phyloP scores from a whole-genome alignment of 1,139 yeast genomes.

The Entelexis sorbosivorans region DNA sequence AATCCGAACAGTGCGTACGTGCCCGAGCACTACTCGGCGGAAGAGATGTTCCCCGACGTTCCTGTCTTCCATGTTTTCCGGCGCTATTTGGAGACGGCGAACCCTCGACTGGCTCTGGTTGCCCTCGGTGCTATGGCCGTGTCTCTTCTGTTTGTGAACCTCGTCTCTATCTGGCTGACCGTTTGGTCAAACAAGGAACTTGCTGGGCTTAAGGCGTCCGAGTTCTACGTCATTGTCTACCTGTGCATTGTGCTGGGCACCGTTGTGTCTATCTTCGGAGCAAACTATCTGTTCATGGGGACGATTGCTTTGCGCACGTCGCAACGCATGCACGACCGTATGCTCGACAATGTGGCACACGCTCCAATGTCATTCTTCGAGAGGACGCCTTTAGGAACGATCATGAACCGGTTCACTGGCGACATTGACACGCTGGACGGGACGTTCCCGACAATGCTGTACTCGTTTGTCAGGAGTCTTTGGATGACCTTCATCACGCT shows the following conservation, averaged over 20 bases:
- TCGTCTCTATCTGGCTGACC: constrained; percentile 49
- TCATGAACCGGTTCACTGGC: constrained; percentile 60
- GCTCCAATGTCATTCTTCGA: constrained; percentile 63
- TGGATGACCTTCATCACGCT: constrained; percentile 44
- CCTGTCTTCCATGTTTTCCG: constrained; percentile 15
- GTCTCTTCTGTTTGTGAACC: constrained; percentile 12
- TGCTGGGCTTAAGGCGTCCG: constrained; percentile 17
- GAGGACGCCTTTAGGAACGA: constrained; percentile 59
- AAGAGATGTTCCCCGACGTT: constrained; percentile 13
- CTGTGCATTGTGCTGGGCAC: constrained; percentile 10
- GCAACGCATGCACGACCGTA: constrained; percentile 51
- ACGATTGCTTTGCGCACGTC: constrained; percentile 23
- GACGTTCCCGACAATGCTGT: constrained; percentile 23
- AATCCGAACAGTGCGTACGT: not conserved
- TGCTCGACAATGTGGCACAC: constrained; percentile 69
- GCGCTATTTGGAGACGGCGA: constrained; percentile 17
- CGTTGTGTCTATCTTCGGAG: constrained; percentile 6
- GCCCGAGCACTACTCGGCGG: constrained; percentile 6
- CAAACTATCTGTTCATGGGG: constrained; percentile 18
- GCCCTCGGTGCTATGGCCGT: constrained; percentile 9
- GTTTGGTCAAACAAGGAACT: constrained; percentile 48
- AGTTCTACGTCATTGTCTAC: constrained; percentile 19
- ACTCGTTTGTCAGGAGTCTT: constrained; percentile 42
- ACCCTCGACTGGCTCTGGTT: constrained; percentile 1
- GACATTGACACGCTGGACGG: constrained; percentile 55